Conservation (phyloP, 2,329 filamentous ascomycete genomes). For the Moelleriella libera region DNA sequence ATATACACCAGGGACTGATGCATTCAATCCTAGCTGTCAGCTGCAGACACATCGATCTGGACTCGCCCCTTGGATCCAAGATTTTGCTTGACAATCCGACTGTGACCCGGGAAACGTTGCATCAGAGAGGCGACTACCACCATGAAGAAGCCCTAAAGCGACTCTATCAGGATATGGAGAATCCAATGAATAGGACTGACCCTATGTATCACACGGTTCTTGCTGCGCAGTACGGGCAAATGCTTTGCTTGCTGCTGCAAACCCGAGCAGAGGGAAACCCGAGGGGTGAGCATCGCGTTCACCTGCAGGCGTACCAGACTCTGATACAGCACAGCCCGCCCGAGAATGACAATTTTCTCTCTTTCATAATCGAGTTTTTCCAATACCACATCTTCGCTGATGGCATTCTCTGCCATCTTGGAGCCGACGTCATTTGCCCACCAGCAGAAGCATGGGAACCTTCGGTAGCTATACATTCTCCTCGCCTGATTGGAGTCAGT, state of each 20-base stretch:
- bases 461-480: conserved; percentile 25
- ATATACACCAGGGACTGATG: conserved; percentile 71
- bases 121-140: conserved; percentile 39
- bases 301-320: conserved; percentile 61
- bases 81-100: conserved; percentile 34
- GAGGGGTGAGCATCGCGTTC: conserved; percentile 60
- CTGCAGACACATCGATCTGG: conserved; percentile 57
- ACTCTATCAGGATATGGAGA: conserved; percentile 31
- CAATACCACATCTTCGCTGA: conserved; percentile 66
- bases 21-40: conserved; percentile 78
- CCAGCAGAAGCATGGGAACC: conserved; percentile 30
- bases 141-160: conserved; percentile 39
- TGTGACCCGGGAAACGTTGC: conserved; percentile 30
- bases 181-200: conserved; percentile 25
- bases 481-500: conserved; percentile 62
- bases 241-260: conserved; percentile 46
- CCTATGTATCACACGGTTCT: conserved; percentile 31
- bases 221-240: conserved; percentile 46
- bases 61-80: conserved; percentile 40
- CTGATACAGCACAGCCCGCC: conserved; percentile 51
- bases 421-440: conserved; percentile 19
- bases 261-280: conserved; percentile 41
- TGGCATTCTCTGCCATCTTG: conserved; percentile 39
- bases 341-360: conserved; percentile 48
- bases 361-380: conserved; percentile 63